Conservation (phyloP, 2,329 filamentous ascomycete genomes). For the Lachnellula subtilissima region DNA sequence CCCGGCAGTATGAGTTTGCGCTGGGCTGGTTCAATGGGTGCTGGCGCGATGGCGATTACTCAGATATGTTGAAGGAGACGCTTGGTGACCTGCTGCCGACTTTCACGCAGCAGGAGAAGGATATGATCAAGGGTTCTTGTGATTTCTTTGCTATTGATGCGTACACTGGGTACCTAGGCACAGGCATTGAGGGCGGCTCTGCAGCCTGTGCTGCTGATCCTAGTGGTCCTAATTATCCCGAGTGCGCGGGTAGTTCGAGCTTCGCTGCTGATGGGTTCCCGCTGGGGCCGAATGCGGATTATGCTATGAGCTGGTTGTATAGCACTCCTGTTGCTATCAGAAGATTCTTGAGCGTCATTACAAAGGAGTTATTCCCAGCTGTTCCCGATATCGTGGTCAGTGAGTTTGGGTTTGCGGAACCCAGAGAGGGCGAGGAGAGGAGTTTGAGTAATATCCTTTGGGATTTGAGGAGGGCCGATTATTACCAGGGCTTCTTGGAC, state of each 20-base stretch:
- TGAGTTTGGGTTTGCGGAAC: slow-evolving; percentile 30
- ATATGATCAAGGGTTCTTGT: slow-evolving; percentile 45
- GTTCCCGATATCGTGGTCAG: slow-evolving; percentile 29
- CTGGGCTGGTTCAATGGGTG: slow-evolving; percentile 44
- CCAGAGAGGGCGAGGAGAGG: slow-evolving; percentile 22
- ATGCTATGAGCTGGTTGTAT: slow-evolving; percentile 38
- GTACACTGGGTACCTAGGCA: slow-evolving; percentile 43
- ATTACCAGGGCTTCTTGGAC: slow-evolving; percentile 71
- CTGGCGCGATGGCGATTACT: slow-evolving; percentile 47
- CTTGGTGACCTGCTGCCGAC: slow-evolving; percentile 39
- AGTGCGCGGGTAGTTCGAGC: slow-evolving; percentile 30
- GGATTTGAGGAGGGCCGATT: slow-evolving; percentile 73
- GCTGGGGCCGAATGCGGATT: slow-evolving; percentile 39
- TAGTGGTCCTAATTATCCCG: slow-evolving; percentile 11
- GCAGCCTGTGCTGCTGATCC: slow-evolving; percentile 34
- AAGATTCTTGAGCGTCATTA: slow-evolving; percentile 38
- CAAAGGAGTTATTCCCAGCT: slow-evolving; percentile 36
- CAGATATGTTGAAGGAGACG: slow-evolving; percentile 42
- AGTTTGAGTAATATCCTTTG: slow-evolving; percentile 50
- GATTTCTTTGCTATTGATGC: slow-evolving; percentile 56
- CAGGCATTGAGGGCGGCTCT: slow-evolving; percentile 33
- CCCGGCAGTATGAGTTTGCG: slow-evolving; percentile 38
- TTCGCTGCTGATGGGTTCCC: slow-evolving; percentile 39
- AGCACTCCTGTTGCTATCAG: slow-evolving; percentile 37
- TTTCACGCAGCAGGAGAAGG: slow-evolving; percentile 45